Conservation (phyloP, 176 grass and related monocot genomes). For the Raddia guianensis region DNA sequence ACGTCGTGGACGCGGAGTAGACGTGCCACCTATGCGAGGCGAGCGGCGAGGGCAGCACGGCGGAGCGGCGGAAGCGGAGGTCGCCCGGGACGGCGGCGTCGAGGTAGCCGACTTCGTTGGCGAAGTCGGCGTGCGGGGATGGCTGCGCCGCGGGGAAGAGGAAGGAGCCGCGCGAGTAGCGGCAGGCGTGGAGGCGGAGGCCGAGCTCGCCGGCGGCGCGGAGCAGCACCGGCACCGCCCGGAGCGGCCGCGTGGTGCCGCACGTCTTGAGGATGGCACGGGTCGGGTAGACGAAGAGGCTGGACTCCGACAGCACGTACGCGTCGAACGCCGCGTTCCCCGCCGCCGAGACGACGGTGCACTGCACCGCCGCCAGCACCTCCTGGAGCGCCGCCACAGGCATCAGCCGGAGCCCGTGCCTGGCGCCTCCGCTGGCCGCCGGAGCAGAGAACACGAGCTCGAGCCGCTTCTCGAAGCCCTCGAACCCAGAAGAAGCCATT, state of each 20-base stretch:
- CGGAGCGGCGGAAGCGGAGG: slow-evolving; percentile 19
- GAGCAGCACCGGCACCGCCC: slow-evolving; percentile 37
- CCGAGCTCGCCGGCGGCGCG: slow-evolving; percentile 25
- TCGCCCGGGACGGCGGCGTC: slow-evolving; percentile 20
- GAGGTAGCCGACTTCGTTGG: slow-evolving; percentile 46
- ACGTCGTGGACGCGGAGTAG: slow-evolving; percentile 22
- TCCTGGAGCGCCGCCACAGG: slow-evolving; percentile 10
- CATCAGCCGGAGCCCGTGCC: slow-evolving; percentile 41
- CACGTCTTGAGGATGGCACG: slow-evolving; percentile 52
- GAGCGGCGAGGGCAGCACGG: not conserved
- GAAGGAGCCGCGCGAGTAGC: slow-evolving; percentile 47
- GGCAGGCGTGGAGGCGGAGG: slow-evolving; percentile 35
- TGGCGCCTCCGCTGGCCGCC: not conserved
- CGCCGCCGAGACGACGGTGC: slow-evolving; percentile 47
- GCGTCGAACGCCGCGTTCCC: slow-evolving; percentile 41
- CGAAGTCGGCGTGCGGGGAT: slow-evolving; percentile 47
- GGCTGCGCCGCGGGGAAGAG: slow-evolving; percentile 52
- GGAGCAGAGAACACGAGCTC: slow-evolving; percentile 41
- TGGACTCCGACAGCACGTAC: slow-evolving; percentile 56
- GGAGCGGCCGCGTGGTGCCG: slow-evolving; percentile 46
- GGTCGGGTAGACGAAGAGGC: slow-evolving; percentile 52
- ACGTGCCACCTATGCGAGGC: slow-evolving; percentile 37
- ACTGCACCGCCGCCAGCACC: slow-evolving; percentile 47
- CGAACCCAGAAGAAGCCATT: slow-evolving; percentile 44
- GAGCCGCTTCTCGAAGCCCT: slow-evolving; percentile 58